These are phyloP conservation scores for Zizania palustris DNA, from an alignment of 202 grass and related monocot genomes.

Conservation along the genomic window DNA sequence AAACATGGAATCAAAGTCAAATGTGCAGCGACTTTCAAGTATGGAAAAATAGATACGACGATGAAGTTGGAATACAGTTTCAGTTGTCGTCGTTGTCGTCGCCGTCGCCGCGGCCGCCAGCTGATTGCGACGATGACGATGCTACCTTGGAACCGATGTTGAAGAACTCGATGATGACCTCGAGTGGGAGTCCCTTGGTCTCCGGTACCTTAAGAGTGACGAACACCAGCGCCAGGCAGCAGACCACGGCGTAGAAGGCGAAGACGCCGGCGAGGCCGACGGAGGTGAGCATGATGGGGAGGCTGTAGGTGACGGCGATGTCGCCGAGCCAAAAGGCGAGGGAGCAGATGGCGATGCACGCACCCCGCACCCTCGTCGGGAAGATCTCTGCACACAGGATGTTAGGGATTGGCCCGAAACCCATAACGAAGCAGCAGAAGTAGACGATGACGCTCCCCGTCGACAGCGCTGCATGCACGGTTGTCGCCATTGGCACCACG, in stretches of 20 bases:
- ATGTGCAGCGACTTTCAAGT: no score
- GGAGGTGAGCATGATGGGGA: conserved; percentile 60
- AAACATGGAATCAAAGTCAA: no score
- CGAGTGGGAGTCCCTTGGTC: conserved; percentile 69
- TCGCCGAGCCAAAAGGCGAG: conserved; percentile 76
- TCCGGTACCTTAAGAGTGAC: conserved; percentile 66
- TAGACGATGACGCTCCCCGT: conserved; percentile 63
- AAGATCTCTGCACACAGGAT: conserved; percentile 79
- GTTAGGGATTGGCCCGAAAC: conserved; percentile 71
- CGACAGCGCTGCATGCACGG: conserved; percentile 57
- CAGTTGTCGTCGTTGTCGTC: no score
- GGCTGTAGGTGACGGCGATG: conserved; percentile 62
- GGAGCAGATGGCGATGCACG: conserved; percentile 77
- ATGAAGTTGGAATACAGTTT: no score
- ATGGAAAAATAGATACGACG: no score
- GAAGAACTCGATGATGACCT: conserved; percentile 81
- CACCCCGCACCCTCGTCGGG: conserved; percentile 52
- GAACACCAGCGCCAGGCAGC: conserved; percentile 59
- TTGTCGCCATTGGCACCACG: conserved; percentile 37
- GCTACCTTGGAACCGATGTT: conserved; percentile 54
- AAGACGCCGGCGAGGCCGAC: conserved; percentile 64
- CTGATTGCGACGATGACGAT: no score
- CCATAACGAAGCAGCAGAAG: conserved; percentile 85
- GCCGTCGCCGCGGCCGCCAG: no score
- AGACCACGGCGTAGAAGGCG: conserved; percentile 59